phyloP scores from a whole-genome alignment of 345 rosid species.

The Turritis glabra region DNA sequence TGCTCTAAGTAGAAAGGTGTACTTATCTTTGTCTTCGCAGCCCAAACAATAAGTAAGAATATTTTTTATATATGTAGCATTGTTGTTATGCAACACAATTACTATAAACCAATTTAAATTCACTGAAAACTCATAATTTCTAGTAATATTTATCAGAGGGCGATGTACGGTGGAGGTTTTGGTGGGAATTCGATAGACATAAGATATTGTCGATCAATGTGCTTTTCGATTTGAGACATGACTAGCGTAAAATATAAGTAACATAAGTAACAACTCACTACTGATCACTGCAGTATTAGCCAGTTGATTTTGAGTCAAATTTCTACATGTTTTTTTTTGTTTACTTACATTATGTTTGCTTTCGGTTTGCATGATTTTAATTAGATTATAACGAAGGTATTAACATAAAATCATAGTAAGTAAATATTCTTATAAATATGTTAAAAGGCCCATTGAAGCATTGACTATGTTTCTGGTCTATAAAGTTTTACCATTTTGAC shows the following conservation, averaged over 20 bases:
- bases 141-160: too few relatives aligned
- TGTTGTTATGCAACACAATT: too few relatives aligned
- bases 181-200: too few relatives aligned
- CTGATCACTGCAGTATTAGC: not conserved
- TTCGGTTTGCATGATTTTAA: not conserved
- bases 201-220: not conserved
- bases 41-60: too few relatives aligned
- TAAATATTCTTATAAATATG: too few relatives aligned
- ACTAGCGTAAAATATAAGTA: not conserved
- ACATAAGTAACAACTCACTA: not conserved
- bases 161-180: too few relatives aligned
- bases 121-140: too few relatives aligned
- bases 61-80: too few relatives aligned
- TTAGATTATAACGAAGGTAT: not conserved
- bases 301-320: too few relatives aligned
- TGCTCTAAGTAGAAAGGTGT: too few relatives aligned
- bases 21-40: too few relatives aligned
- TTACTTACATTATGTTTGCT: not conserved
- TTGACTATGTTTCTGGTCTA: not conserved
- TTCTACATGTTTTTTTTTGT: not conserved
- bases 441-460: not conserved
- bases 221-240: not conserved
- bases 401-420: not conserved
- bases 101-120: too few relatives aligned
- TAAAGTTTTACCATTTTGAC: not conserved